These are phyloP conservation scores for Colletotrichum agaves DNA, from an alignment of 2,329 filamentous ascomycete genomes.

Conservation along the genomic window DNA sequence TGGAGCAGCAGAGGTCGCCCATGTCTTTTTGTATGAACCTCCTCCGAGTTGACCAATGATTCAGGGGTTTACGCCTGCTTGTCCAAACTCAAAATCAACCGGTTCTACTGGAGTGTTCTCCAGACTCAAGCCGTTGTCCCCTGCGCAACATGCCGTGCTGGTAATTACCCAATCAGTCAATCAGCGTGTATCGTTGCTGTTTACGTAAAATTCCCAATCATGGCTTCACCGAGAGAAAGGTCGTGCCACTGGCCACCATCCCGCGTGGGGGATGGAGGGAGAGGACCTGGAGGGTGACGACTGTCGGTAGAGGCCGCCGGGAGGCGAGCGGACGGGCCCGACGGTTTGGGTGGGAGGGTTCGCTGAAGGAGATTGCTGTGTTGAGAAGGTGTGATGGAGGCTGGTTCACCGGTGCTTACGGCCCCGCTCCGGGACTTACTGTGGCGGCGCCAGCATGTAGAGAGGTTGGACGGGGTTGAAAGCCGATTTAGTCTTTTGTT, in stretches of 20 bases:
- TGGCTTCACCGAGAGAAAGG: constrained; percentile 24
- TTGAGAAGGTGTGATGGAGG: constrained; percentile 17
- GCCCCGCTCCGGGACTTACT: not conserved
- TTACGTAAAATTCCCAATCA: constrained; percentile 12
- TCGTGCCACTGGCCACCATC: constrained; percentile 17
- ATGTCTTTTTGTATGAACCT: constrained; percentile 9
- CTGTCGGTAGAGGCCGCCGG: not conserved
- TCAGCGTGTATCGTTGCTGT: not conserved
- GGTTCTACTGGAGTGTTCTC: not conserved
- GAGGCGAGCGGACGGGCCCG: constrained; percentile 6
- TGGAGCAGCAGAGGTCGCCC: not conserved
- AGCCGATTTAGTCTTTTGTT: not conserved
- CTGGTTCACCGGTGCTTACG: not conserved
- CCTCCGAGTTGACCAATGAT: constrained; percentile 5
- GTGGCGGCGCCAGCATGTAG: not conserved
- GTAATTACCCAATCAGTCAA: not conserved
- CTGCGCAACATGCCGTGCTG: not conserved
- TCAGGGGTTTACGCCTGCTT: not conserved
- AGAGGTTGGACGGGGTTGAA: not conserved
- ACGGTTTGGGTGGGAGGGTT: not conserved
- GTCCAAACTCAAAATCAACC: constrained; percentile 28
- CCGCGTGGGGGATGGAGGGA: constrained; percentile 20
- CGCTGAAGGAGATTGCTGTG: constrained; percentile 7
- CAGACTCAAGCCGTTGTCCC: not conserved
- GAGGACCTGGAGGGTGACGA: not conserved